Base-by-base conservation (phyloP, 371 early-diverging fungal genomes). In the Nematocida ironsii region DNA sequence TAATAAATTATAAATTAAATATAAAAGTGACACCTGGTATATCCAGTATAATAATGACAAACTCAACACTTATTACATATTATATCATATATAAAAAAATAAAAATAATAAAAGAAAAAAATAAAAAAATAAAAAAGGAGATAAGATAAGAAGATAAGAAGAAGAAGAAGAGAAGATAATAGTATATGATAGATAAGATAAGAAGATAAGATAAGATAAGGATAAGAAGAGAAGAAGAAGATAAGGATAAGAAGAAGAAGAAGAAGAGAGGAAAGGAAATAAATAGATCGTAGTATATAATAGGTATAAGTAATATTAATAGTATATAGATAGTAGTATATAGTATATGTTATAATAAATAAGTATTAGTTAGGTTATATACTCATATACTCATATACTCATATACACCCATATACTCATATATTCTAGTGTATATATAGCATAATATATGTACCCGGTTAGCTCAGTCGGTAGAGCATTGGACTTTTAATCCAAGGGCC, bases 391-490 rank as follows among this genome's bases (percentile, higher is more conserved):
- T 18, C 2, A 50, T 50, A 50, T 2, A 0, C 9, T 18, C 2
- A 50, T 50, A 33, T 67, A 39, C 50, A 39, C 50, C 3, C 0
- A 2, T n/a, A 11, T 0, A 33, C 33, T 0, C 1, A 2, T 33
- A 33, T 33, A 33, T 33, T 33, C 33, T 33, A 33, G 2, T 33
- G 33, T 33, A 2, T 33, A 33, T 33, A 23, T 33, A 2, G 33
- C 33, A 33, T 33, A 33, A 33, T 33, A 33, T 33, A 33, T 2
- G 33, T 33, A 54, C 67, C 67, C 54, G 67, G 67, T 54, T 70
- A 70, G 70, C 70, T 70, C 70, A 70, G 70, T 70, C 70, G 70
- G 70, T 70, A 70, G 70, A 70, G 70, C 70, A 70, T 70, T 57
- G 57, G 70, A 70, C 70, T 70, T 70, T 70, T 70, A 70, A 70